Conservation (phyloP, 257 asterid species). For the Capsicum baccatum region DNA sequence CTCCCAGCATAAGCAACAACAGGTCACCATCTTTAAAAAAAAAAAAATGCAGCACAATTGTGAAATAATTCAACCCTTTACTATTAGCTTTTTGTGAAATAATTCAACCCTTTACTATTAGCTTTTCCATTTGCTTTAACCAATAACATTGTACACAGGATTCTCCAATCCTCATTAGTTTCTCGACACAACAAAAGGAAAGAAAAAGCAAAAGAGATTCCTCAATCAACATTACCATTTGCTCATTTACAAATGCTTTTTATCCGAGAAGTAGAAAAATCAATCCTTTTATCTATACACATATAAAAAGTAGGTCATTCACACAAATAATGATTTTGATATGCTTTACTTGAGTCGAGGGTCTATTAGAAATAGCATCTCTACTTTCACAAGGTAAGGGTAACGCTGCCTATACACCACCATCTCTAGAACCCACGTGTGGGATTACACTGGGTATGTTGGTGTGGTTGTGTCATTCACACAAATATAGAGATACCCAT, state of each 20-base stretch:
- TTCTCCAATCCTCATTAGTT: not conserved
- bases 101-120: not conserved
- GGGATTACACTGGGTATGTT: too few relatives aligned
- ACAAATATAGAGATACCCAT: not conserved
- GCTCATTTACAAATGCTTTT: not conserved
- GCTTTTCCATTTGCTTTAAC: not conserved
- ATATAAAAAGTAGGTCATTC: not conserved
- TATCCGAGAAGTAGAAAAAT: not conserved
- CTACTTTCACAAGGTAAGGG: too few relatives aligned
- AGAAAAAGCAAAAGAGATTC: not conserved
- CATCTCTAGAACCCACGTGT: too few relatives aligned
- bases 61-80: not conserved
- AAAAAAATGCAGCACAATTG: not conserved
- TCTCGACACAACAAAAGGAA: not conserved
- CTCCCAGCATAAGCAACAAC: conserved; percentile 14
- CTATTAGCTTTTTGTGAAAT: not conserved
- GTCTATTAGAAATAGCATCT: too few relatives aligned
- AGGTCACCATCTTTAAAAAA: not conserved
- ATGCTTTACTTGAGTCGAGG: too few relatives aligned
- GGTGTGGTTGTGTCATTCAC: too few relatives aligned
- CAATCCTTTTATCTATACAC: not conserved
- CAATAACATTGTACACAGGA: not conserved
- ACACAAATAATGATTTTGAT: not conserved
- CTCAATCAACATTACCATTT: not conserved
- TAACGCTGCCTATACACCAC: too few relatives aligned